phyloP scores from a whole-genome alignment of 345 rosid genomes.

The Eucalyptus marginata region DNA sequence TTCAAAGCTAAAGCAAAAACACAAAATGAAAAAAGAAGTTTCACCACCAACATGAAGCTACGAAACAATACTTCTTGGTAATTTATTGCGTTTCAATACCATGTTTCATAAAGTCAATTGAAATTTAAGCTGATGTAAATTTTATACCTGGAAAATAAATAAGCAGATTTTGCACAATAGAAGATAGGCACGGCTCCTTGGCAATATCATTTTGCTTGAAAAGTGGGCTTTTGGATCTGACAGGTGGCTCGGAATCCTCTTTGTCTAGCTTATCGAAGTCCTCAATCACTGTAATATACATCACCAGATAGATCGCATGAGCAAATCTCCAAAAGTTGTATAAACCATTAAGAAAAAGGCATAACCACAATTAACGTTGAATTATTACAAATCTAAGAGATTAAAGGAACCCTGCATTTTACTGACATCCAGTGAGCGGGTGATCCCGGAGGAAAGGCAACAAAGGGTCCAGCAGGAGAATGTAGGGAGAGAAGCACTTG shows the following conservation, averaged over 20 bases:
- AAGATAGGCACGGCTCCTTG: background rate
- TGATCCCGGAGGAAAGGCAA: background rate
- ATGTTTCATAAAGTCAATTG: background rate
- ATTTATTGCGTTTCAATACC: background rate
- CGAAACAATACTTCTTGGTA: background rate
- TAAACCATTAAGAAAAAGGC: background rate
- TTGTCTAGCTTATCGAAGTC: background rate
- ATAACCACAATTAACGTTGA: background rate
- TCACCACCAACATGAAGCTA: background rate
- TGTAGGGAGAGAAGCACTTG: background rate
- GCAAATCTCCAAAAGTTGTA: background rate
- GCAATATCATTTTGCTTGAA: background rate
- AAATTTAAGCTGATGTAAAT: background rate
- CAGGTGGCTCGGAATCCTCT: background rate
- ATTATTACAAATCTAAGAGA: background rate
- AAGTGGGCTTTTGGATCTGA: background rate
- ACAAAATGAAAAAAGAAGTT: background rate
- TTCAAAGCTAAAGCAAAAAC: background rate
- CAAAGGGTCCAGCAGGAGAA: background rate
- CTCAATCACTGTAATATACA: background rate
- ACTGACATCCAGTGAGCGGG: background rate
- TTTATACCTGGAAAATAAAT: conserved; percentile 2
- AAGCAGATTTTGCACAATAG: background rate
- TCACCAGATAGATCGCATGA: background rate
- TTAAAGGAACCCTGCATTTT: background rate